These are phyloP conservation scores for Graphilbum sp. DNA, from an alignment of 2,329 filamentous ascomycete genomes.

Conservation along the genomic window DNA sequence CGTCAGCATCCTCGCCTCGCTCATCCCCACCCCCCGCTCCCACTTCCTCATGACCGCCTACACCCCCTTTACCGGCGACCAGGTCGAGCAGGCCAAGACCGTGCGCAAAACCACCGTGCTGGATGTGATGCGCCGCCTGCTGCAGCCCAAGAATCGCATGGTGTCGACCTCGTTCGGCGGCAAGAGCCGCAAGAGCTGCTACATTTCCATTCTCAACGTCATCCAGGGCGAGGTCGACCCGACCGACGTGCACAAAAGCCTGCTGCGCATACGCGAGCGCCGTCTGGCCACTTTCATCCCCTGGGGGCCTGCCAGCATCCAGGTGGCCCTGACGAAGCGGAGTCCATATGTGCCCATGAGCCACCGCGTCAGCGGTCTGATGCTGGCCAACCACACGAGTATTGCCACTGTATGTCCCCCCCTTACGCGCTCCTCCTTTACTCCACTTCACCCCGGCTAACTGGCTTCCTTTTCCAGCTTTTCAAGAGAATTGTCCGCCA, in stretches of 20 bases:
- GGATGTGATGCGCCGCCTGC: conserved; percentile 86
- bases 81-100: conserved; percentile 91
- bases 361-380: conserved; percentile 86
- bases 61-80: conserved; percentile 92
- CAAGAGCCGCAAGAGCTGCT: conserved; percentile 73
- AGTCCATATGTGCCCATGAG: conserved; percentile 91
- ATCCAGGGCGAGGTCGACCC: conserved; percentile 98
- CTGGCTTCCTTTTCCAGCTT: conserved; percentile 37
- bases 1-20: conserved; percentile 85
- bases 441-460: not conserved
- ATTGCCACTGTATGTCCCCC: conserved; percentile 55
- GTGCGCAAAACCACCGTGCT: conserved; percentile 95
- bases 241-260: conserved; percentile 94
- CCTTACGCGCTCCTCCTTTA: not conserved
- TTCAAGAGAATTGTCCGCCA: conserved; percentile 89
- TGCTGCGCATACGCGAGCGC: conserved; percentile 87
- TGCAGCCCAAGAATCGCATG: conserved; percentile 99
- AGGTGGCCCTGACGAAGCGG: conserved; percentile 90
- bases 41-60: conserved; percentile 99
- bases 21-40: conserved; percentile 90
- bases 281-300: conserved; percentile 92
- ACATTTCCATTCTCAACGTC: conserved; percentile 97
- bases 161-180: conserved; percentile 67
- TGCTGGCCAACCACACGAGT: conserved; percentile 96
- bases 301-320: conserved; percentile 94